Evolutionary conservation across 2,329 filamentous ascomycete species (phyloP), one percentile per base, ranked within the genome.

Genomic region (Botrytis elliptica): DNA sequence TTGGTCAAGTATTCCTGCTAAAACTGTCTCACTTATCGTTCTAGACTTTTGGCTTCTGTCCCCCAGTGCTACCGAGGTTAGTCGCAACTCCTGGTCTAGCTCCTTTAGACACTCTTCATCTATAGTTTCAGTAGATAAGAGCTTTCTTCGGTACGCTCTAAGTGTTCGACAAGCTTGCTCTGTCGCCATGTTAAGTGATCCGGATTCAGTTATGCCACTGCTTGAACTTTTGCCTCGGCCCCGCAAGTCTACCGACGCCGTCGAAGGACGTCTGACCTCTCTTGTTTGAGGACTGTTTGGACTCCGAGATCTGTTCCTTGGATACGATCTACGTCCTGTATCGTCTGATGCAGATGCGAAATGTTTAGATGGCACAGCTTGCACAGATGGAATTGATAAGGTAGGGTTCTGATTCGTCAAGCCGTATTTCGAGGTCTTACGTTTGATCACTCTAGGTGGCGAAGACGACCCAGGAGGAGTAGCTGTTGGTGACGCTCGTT

Each of bases 1-100:
- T 82, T 93, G 89, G 77, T 94, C 92, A 12, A 95, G 83, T 63
- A 94, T 83, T 68, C 90, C 90, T 59, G 86, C 88, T 49, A 92
- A 83, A 67, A 88, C 84, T 29, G 85, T 86, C 78, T 90, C 89
- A 76, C 86, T 88, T 80, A 90, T 85, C 1, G 85, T 80, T 78
- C 80, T 86, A 84, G 80, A 77, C 74, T 80, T 81, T 38, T 80
- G 63, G 66, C 75, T 80, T 73, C 77, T 81, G 72, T 82, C 81
- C 29, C 81, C 80, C 44, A 92, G 82, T 10, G 89, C 89, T 16
- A 89, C 86, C 5, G 86, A 86, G 4, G 90, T 91, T 46, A 91
- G 83, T 29, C 89, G 87, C 73, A 92, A 81, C 79, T 92, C 90
- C 75, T 89, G 87, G 75, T 91, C 90, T 42, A 92, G 82, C 79